Base-by-base conservation (phyloP, 805 yeast species). In the Lachancea thermotolerans region DNA sequence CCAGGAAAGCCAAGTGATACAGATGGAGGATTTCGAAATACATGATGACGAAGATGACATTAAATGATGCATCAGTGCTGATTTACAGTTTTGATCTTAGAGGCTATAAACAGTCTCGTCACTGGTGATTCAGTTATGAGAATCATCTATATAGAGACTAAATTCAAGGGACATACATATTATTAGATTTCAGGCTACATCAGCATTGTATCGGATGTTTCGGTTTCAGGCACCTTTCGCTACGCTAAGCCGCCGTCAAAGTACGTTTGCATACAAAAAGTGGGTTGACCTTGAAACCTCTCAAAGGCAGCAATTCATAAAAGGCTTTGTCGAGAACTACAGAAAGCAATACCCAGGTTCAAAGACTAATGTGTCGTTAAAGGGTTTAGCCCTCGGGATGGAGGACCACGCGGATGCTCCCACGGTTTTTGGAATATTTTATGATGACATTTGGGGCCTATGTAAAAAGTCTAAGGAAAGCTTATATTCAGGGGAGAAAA, bases 341-440 rank as follows among this genome's bases (percentile, higher is more conserved):
- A 55, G 51, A 33, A 42, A 28, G 10, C 57, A 55, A 30, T 61
- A 59, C 44, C 67, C 67, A 14, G 55, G 57, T 2, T 60, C 65
- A 4, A 58, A 52, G 40, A 60, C 66, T 7, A 62, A 59, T 45
- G 53, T 55, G 0, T 60, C 65, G 10, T 44, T 62, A 30, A 48
- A 49, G n/a, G 57, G 53, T 10, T 42, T 62, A 38, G 46, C 54
- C 9, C 31, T 51, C 10, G 58, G 54, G 11, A 51, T 55, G 54
- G 54, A 53, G 15, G 44, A 48, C 27, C 53, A 44, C 39, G 43
- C 47, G 12, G 66, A 62, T 39, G 55, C 65, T 2, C 67, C 67
- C 0, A 49, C 60, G 30, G 56, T 62, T 4, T 62, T 62, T 46
- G 62, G 64, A 10, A 53, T 62, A 10, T 61, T 62, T 35, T 62